These are phyloP conservation scores for Nidularia sp. DNA, from an alignment of 768 basidiomycete species.

Conservation along the genomic window DNA sequence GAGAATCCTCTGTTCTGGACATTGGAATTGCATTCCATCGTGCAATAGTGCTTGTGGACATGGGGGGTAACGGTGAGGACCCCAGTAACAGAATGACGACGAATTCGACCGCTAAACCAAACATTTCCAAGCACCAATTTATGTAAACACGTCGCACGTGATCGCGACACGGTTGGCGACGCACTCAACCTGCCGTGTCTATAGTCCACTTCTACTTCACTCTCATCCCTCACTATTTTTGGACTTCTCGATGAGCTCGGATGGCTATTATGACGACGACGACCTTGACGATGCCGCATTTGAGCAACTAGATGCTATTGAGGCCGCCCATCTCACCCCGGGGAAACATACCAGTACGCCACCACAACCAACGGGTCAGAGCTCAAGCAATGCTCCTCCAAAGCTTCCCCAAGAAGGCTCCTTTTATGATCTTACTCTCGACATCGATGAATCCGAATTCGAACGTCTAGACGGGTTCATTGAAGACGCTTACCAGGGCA, in stretches of 20 bases:
- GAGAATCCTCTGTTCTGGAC: constrained; percentile 21
- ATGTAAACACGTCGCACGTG: not conserved
- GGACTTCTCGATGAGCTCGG: constrained; percentile 58
- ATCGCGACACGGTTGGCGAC: not conserved
- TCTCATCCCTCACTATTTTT: not conserved
- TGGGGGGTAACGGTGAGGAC: constrained; percentile 13
- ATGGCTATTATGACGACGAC: constrained; percentile 71
- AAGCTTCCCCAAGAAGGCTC: constrained; percentile 28
- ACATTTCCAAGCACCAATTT: no score
- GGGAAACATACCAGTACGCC: constrained; percentile 2
- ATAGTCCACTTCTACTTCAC: not conserved
- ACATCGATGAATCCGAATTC: constrained; percentile 54
- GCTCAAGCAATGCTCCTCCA: constrained; percentile 10
- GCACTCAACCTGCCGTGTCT: not conserved
- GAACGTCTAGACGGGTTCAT: constrained; percentile 50
- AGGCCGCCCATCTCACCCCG: constrained; percentile 45
- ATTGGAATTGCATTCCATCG: constrained; percentile 71
- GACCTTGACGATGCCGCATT: constrained; percentile 56
- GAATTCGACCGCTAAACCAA: no score
- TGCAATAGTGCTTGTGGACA: constrained; percentile 64
- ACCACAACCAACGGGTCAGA: constrained; percentile 8
- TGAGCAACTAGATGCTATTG: constrained; percentile 64
- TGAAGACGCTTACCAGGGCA: constrained; percentile 39
- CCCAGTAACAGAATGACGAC: no score
- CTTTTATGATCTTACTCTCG: constrained; percentile 50